A percentile compares a stretch with the other conserved stretches of the same genome.
Conservation (phyloP, 352 stramenopile genomes). For the Halophytophthora polymorphica region DNA sequence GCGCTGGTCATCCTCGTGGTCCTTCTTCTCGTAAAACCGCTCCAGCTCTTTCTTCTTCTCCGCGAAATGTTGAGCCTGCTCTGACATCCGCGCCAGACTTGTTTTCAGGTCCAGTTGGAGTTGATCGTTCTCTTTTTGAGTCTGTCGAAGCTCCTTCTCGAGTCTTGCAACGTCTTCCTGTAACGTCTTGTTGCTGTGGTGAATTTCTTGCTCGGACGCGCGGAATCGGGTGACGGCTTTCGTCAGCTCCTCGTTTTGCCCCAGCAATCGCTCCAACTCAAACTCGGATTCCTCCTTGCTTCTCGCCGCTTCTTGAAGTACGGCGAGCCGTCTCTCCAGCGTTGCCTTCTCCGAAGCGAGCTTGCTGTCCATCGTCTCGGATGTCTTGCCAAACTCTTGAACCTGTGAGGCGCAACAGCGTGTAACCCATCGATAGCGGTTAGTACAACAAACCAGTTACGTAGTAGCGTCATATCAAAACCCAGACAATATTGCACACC, state of each 20-base stretch:
- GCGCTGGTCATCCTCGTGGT: slow-evolving; percentile 45
- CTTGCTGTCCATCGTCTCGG: slow-evolving; percentile 32
- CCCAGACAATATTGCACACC: slow-evolving; percentile 14
- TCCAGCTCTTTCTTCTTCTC: slow-evolving; percentile 68
- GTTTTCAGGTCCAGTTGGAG: slow-evolving; percentile 57
- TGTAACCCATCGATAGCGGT: slow-evolving; percentile 3
- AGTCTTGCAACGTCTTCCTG: slow-evolving; percentile 37
- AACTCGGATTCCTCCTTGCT: slow-evolving; percentile 34
- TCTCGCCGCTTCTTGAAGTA: slow-evolving; percentile 34
- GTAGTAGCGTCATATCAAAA: not conserved
- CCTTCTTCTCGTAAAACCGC: slow-evolving; percentile 58
- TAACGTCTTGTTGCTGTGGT: slow-evolving; percentile 26
- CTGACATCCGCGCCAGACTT: slow-evolving; percentile 39
- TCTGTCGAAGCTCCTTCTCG: slow-evolving; percentile 49
- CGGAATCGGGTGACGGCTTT: slow-evolving; percentile 30
- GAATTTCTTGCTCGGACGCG: slow-evolving; percentile 34
- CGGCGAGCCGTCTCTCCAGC: slow-evolving; percentile 30
- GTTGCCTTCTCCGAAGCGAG: slow-evolving; percentile 27
- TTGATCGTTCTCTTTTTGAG: slow-evolving; percentile 55
- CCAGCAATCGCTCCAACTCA: slow-evolving; percentile 32
- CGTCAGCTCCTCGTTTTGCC: slow-evolving; percentile 28
- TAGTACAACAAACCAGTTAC: not conserved
- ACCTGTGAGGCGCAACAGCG: slow-evolving; percentile 20
- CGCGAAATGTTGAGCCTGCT: slow-evolving; percentile 53
- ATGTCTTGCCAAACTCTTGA: slow-evolving; percentile 28